Evolutionary conservation across 2,329 filamentous ascomycete species (phyloP), one percentile per base, ranked within the genome.

Genomic region (Macrophomina pseudophaseolina): DNA sequence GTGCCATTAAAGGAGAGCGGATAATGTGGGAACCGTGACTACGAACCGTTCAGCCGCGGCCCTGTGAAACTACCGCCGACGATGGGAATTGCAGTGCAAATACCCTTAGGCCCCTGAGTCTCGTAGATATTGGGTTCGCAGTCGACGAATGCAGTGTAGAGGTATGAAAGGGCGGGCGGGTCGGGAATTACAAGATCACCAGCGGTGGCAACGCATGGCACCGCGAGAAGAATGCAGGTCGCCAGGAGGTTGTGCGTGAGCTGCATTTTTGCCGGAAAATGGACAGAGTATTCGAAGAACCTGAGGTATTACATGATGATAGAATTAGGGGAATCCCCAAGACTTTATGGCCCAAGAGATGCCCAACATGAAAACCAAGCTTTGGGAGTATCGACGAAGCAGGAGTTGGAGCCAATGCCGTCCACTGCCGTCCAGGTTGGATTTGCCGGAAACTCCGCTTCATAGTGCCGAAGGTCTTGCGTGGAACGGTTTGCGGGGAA

Each of bases 31-130:
- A 8, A 30, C 18, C 3, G 23, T 18, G 30, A 30, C 18, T 30
- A 33, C 51, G 51, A 12, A 53, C 30, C 74, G 5, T 53, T 62
- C n/a, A 74, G 54, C 11, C 69, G 62, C 1, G 74, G 74, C 0
- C 74, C 74, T 1, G 73, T 74, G 65, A 76, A 72, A 35, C 75
- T 75, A 5, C 74, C 74, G 35, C 73, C 74, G 5, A 74, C 63
- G 56, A 76, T 75, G 1, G 73, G 74, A 30, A 75, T 74, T 8
- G 73, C 69, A 30, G 70, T 72, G 2, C 74, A 72, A 16, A 75
- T 68, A 14, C 74, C 72, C 12, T 68, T 67, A 2, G 74, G 71
- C 6, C 71, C 72, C 58, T 72, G 70, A 14, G 69, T 68, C 2
- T 65, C 69, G 67, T 72, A 75, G 12, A 76, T 66, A 14, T 60